A percentile compares a stretch with the other conserved stretches of the same genome.
phyloP scores from a whole-genome alignment of 2,329 filamentous ascomycete species.

The Fonsecaea erecta region DNA sequence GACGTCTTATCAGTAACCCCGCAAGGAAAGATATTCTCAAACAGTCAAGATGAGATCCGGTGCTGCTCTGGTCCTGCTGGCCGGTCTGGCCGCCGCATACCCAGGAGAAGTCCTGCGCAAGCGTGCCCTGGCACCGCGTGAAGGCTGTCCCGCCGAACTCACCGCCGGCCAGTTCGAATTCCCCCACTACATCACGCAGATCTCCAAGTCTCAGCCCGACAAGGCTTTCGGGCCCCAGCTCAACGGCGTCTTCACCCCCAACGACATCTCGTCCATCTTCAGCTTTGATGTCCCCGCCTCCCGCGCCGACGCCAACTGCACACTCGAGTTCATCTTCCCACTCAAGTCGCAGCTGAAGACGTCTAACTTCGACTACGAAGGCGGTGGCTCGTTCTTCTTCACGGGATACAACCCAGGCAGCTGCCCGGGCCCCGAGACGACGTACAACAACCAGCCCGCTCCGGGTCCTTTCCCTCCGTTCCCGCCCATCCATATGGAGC shows the following conservation, averaged over 20 bases:
- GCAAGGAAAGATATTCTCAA: constrained; percentile 10
- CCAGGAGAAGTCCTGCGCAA: constrained; percentile 50
- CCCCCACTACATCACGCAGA: constrained; percentile 67
- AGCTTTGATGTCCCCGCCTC: constrained; percentile 68
- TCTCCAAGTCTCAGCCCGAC: constrained; percentile 60
- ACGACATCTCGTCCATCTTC: constrained; percentile 63
- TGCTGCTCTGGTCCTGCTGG: constrained; percentile 46
- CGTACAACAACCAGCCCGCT: constrained; percentile 58
- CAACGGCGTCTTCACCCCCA: constrained; percentile 60
- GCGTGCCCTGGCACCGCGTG: constrained; percentile 44
- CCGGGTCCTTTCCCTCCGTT: constrained; percentile 52
- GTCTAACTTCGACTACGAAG: constrained; percentile 61
- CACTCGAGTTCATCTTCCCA: constrained; percentile 69
- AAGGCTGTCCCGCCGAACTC: constrained; percentile 53
- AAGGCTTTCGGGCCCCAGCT: constrained; percentile 58
- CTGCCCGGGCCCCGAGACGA: constrained; percentile 56
- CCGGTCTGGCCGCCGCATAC: constrained; percentile 50
- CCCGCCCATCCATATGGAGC: constrained; percentile 48
- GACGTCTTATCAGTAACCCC: constrained; percentile 7
- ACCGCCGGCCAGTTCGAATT: constrained; percentile 55
- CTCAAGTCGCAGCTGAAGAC: constrained; percentile 61
- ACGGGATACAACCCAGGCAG: constrained; percentile 50
- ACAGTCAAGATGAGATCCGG: constrained; percentile 47
- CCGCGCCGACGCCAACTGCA: constrained; percentile 64
- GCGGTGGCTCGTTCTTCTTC: constrained; percentile 61